Evolutionary conservation across 768 basidiomycete species (phyloP).

Genomic region (Tylopilus plumbeoviolaceoides): DNA sequence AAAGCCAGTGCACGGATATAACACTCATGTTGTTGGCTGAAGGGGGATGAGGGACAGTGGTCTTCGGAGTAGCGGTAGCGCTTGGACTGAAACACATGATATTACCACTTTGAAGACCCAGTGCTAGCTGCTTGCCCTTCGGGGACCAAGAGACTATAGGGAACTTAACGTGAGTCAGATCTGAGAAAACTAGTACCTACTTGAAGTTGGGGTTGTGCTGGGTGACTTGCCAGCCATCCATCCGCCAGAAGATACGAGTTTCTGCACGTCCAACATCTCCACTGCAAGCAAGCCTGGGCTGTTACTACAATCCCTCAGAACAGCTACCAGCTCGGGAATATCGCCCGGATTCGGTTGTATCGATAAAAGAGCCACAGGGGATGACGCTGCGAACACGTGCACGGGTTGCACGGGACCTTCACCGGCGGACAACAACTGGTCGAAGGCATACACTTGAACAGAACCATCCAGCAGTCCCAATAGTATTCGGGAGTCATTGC

Average conservation of each 20-base stretch:
- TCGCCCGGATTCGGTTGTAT: conserved; percentile 62
- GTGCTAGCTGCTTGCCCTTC: conserved; percentile 79
- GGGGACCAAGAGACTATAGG: conserved; percentile 76
- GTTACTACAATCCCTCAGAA: conserved; percentile 41
- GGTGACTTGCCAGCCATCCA: conserved; percentile 50
- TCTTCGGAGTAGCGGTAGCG: conserved; percentile 51
- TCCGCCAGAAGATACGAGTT: conserved; percentile 44
- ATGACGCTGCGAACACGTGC: conserved; percentile 43
- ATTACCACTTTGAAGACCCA: conserved; percentile 67
- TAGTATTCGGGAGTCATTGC: conserved; percentile 55
- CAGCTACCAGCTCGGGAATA: conserved; percentile 55
- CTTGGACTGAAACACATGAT: conserved; percentile 63
- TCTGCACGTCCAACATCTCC: conserved; percentile 54
- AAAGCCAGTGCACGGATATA: conserved; percentile 63
- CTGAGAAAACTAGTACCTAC: conserved; percentile 38
- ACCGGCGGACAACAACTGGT: conserved; percentile 45
- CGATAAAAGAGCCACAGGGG: conserved; percentile 45
- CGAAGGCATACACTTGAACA: conserved; percentile 56
- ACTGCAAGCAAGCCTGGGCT: conserved; percentile 42
- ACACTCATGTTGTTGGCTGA: conserved; percentile 43
- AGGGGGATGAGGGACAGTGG: conserved; percentile 53
- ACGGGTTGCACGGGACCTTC: conserved; percentile 42
- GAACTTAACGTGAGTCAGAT: conserved; percentile 4
- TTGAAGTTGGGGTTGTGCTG: conserved; percentile 51
- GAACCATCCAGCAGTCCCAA: conserved; percentile 58